A percentile compares a stretch with the other conserved stretches of the same genome.
These are phyloP conservation scores for Wallacemonas sp. DNA, from an alignment of 208 protist species.

Conservation along the genomic window DNA sequence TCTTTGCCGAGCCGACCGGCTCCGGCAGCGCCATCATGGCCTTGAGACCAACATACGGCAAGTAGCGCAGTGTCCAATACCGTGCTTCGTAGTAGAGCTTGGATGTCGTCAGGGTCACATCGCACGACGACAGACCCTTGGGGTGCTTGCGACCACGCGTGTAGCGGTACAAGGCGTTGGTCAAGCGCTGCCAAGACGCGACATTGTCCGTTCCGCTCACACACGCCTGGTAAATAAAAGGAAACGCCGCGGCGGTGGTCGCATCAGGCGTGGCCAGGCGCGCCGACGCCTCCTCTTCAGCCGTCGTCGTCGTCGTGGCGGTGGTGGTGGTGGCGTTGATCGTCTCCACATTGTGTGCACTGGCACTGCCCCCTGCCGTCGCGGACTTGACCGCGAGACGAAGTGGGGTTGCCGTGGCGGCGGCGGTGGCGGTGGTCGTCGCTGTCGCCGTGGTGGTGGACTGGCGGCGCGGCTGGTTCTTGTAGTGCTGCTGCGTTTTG, in stretches of 20 bases:
- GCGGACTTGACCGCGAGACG: constrained; percentile 1
- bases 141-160: constrained; percentile 48
- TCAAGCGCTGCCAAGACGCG: constrained; percentile 49
- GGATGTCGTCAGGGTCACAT: constrained; percentile 44
- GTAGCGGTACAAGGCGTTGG: constrained; percentile 30
- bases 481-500: constrained; percentile 53
- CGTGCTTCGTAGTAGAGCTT: constrained; percentile 36
- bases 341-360: constrained; percentile 2
- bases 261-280: constrained; percentile 17
- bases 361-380: background rate
- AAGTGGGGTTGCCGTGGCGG: background rate
- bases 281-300: constrained; percentile 6
- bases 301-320: background rate
- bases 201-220: constrained; percentile 52
- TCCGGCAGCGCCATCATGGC: constrained; percentile 42
- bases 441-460: constrained; percentile 11
- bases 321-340: background rate
- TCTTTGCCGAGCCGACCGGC: constrained; percentile 53
- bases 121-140: constrained; percentile 32
- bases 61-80: constrained; percentile 57
- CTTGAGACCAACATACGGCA: constrained; percentile 52
- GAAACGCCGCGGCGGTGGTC: constrained; percentile 16
- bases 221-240: constrained; percentile 68
- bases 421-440: background rate
- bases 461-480: constrained; percentile 12